These are phyloP conservation scores for Nicotiana otophora DNA, from an alignment of 257 asterid genomes.

Conservation along the genomic window DNA sequence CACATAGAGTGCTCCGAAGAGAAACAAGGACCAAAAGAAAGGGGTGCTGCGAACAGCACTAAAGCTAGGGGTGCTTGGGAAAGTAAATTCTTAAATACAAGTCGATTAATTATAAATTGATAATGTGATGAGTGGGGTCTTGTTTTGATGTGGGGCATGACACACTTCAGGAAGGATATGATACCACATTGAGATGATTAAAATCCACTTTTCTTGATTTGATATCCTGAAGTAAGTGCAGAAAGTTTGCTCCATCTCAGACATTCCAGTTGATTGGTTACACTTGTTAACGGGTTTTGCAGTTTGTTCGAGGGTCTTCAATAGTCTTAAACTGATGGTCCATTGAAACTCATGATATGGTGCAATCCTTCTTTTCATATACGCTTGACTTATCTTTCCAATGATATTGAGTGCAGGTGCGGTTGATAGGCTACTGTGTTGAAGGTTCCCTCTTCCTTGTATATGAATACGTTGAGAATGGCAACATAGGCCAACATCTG, in stretches of 20 bases:
- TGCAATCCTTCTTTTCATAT: neutral
- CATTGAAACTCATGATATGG: neutral
- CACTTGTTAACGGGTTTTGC: neutral
- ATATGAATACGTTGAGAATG: slow-evolving; percentile 83
- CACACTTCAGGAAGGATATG: neutral
- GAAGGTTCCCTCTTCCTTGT: slow-evolving; percentile 98
- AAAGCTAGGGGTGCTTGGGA: neutral
- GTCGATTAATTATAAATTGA: neutral
- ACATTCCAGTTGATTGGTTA: neutral
- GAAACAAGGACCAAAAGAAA: neutral
- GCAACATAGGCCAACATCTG: slow-evolving; percentile 85
- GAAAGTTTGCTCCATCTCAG: neutral
- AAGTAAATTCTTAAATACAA: neutral
- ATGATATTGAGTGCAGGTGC: slow-evolving; percentile 54
- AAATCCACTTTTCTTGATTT: slow-evolving; percentile 2
- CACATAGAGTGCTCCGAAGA: neutral
- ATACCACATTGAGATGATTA: neutral
- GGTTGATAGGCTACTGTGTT: slow-evolving; percentile 87
- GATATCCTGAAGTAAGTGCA: slow-evolving; percentile 1
- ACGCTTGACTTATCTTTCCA: slow-evolving; percentile 8
- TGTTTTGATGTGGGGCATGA: neutral
- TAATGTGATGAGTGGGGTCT: neutral
- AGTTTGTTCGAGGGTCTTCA: neutral
- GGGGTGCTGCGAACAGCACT: neutral
- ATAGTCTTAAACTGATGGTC: neutral